Evolutionary conservation across 1,139 yeast species (phyloP).

Genomic region (Tardiomyces blankii): DNA sequence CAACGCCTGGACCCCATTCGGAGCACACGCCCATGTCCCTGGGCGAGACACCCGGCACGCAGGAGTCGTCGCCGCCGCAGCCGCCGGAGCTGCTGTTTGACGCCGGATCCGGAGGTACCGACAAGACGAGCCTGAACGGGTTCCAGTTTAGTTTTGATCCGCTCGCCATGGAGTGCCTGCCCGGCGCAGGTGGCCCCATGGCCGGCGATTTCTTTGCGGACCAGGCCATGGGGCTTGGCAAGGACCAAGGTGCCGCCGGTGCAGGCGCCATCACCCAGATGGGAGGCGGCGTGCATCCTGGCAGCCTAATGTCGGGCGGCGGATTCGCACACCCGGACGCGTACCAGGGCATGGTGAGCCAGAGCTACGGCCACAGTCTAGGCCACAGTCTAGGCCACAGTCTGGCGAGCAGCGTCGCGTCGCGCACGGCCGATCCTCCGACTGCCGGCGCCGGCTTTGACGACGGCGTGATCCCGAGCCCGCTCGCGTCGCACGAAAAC

Average conservation of each 20-base stretch:
- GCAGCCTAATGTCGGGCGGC: too few species aligned
- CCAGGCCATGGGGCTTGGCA: not conserved
- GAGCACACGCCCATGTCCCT: not conserved
- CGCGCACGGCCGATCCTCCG: not conserved
- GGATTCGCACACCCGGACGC: too few species aligned
- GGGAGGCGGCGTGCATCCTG: too few species aligned
- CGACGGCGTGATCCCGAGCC: not conserved
- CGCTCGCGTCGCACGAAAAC: not conserved
- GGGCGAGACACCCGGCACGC: not conserved
- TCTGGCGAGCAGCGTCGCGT: not conserved
- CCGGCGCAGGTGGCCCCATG: slow-evolving; percentile 4
- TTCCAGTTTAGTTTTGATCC: slow-evolving; percentile 22
- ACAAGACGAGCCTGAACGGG: slow-evolving; percentile 7
- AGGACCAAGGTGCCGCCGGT: too few species aligned
- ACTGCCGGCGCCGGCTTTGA: not conserved
- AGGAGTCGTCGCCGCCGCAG: not conserved
- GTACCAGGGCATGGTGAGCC: too few species aligned
- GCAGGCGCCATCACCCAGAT: not conserved
- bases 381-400: not conserved
- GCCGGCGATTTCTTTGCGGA: not conserved
- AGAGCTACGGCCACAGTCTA: not conserved
- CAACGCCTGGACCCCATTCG: not conserved
- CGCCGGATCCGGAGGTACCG: not conserved
- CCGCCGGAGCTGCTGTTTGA: not conserved
- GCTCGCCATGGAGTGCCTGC: slow-evolving; percentile 21